Conservation (phyloP, 148 eudicot genomes). For the Vaccinium corymbosum region DNA sequence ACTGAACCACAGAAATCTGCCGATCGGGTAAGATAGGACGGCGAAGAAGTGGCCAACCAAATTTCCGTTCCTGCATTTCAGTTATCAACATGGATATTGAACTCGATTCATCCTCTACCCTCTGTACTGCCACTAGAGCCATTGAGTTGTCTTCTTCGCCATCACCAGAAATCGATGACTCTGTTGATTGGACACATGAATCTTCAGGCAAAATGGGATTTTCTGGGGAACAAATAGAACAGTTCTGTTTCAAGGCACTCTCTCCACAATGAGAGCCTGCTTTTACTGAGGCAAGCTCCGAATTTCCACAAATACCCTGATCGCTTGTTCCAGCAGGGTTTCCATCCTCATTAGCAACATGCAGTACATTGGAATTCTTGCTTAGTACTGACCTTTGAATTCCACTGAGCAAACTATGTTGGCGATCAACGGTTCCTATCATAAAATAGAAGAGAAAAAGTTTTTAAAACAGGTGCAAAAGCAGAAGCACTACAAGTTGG, state of each 20-base stretch:
- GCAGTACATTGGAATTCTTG: conserved; percentile 29
- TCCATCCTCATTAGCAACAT: conserved; percentile 19
- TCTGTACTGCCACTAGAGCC: conserved; percentile 54
- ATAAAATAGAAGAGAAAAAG: conserved; percentile 5
- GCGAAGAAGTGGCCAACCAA: conserved; percentile 76
- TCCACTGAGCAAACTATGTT: conserved; percentile 47
- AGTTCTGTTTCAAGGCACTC: conserved; percentile 31
- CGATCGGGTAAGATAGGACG: conserved; percentile 34
- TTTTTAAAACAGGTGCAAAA: neutral
- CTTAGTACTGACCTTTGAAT: conserved; percentile 50
- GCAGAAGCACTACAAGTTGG: too few relatives aligned
- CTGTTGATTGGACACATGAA: conserved; percentile 18
- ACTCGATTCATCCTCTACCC: conserved; percentile 31
- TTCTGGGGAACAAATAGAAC: conserved; percentile 51
- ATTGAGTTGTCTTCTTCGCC: conserved; percentile 39
- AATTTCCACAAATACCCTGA: conserved; percentile 10
- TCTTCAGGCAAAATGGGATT: conserved; percentile 20
- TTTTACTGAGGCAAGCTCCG: conserved; percentile 21
- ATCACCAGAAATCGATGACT: conserved; percentile 21
- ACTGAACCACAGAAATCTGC: conserved; percentile 60
- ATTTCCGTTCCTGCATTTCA: conserved; percentile 47
- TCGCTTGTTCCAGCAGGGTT: conserved; percentile 19
- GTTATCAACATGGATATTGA: conserved; percentile 36
- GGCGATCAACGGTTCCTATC: conserved; percentile 44
- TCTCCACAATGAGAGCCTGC: conserved; percentile 11